Evolutionary conservation across 202 grass and related monocot species (phyloP).

Genomic region (Zoysia matrella): DNA sequence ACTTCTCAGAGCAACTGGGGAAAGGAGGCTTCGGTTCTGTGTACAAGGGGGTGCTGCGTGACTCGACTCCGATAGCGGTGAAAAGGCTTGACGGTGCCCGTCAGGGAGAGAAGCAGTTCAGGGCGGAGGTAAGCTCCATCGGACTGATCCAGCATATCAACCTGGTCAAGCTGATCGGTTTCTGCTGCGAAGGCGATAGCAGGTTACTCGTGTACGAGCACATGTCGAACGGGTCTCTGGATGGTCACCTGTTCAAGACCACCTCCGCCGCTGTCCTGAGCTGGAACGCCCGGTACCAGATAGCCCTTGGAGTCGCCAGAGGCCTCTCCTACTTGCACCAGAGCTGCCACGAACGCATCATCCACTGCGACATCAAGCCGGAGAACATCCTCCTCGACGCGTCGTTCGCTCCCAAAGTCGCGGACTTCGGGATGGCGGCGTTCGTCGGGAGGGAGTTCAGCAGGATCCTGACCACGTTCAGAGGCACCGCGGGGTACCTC

Average conservation of each 20-base stretch:
- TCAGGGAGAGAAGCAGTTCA: constrained; percentile 52
- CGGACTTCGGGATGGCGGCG: constrained; percentile 54
- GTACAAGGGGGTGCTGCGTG: constrained; percentile 43
- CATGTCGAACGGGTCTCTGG: constrained; percentile 47
- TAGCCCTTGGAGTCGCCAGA: constrained; percentile 42
- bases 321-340: constrained; percentile 48
- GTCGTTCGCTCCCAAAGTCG: constrained; percentile 41
- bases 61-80: constrained; percentile 43
- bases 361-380: constrained; percentile 51
- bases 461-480: constrained; percentile 41
- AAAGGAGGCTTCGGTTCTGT: constrained; percentile 50
- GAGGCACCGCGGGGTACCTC: constrained; percentile 56
- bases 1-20: constrained; percentile 46
- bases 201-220: constrained; percentile 46
- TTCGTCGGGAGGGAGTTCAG: constrained; percentile 51
- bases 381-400: constrained; percentile 16
- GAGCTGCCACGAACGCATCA: constrained; percentile 41
- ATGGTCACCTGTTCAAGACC: constrained; percentile 38
- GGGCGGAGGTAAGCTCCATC: constrained; percentile 41
- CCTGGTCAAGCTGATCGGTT: constrained; percentile 50
- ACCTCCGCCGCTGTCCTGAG: background rate
- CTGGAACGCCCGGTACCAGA: constrained; percentile 34
- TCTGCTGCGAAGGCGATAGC: constrained; percentile 42
- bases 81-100: constrained; percentile 42
- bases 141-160: constrained; percentile 50